These are phyloP conservation scores for Flaveria robusta DNA, from an alignment of 129 eudicot genomes.

Conservation along the genomic window DNA sequence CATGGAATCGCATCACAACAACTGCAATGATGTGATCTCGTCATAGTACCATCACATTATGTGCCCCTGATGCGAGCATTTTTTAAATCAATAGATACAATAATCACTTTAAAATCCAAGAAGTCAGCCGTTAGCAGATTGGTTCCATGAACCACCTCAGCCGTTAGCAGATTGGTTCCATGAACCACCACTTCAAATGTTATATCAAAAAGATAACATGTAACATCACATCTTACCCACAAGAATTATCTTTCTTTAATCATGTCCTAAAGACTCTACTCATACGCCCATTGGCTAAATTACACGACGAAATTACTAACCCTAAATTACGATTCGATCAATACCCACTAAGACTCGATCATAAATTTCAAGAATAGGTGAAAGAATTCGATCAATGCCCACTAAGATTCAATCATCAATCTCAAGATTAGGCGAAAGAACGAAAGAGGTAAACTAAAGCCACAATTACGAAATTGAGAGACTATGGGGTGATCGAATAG, in stretches of 20 bases:
- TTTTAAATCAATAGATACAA: neutral
- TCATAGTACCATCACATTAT: no score
- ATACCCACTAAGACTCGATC: neutral
- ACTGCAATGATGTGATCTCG: no score
- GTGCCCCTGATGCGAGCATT: no score
- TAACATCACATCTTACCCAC: no score
- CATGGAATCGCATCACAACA: no score
- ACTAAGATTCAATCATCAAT: neutral
- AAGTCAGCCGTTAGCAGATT: neutral
- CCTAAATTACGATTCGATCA: conserved; percentile 4
- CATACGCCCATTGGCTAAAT: neutral
- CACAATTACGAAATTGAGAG: no score
- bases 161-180: conserved; percentile 6
- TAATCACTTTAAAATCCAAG: neutral
- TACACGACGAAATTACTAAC: neutral
- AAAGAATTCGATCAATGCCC: neutral
- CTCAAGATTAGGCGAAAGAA: no score
- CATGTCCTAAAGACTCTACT: neutral
- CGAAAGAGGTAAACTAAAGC: no score
- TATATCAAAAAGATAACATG: conserved; percentile 7
- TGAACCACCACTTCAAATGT: neutral
- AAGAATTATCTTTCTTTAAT: no score
- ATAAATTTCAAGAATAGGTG: no score
- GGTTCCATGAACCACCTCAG: neutral
- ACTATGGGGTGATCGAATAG: no score